Conservation (phyloP, 352 stramenopile genomes). For the Pythium aquatile region DNA sequence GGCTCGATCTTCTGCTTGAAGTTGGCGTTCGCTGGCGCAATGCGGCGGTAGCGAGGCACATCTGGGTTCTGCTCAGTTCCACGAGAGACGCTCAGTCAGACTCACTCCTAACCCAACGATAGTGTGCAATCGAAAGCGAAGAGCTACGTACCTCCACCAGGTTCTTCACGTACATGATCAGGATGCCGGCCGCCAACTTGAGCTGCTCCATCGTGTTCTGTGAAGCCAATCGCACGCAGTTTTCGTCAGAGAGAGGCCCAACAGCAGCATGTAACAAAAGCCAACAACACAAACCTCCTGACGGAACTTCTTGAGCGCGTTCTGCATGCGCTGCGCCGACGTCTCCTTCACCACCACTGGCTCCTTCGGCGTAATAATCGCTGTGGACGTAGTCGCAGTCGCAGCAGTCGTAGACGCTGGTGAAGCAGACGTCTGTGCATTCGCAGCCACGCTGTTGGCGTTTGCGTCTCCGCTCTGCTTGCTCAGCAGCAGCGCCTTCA, state of each 20-base stretch:
- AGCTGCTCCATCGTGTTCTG: conserved; percentile 76
- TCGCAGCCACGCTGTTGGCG: neutral
- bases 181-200: conserved; percentile 61
- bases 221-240: neutral
- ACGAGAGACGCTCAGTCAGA: neutral
- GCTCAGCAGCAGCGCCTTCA: conserved; percentile 55
- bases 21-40: conserved; percentile 73
- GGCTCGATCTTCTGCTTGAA: conserved; percentile 87
- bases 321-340: conserved; percentile 21
- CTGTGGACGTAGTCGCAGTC: neutral
- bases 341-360: conserved; percentile 18
- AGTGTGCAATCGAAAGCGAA: neutral
- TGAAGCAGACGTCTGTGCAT: neutral
- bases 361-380: neutral
- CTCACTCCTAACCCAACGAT: too few species aligned
- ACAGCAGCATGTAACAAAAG: neutral
- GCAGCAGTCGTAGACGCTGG: neutral
- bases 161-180: conserved; percentile 89
- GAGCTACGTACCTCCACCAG: conserved; percentile 56
- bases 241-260: neutral
- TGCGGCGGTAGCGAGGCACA: conserved; percentile 77
- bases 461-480: conserved; percentile 17
- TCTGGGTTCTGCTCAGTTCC: conserved; percentile 55
- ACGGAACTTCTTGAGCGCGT: conserved; percentile 25
- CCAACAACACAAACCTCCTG: conserved; percentile 18